Percentiles rank a stretch among this genome's conserved stretches.
Evolutionary conservation across 768 basidiomycete genomes (phyloP).

Genomic region (Naematelia encephala): DNA sequence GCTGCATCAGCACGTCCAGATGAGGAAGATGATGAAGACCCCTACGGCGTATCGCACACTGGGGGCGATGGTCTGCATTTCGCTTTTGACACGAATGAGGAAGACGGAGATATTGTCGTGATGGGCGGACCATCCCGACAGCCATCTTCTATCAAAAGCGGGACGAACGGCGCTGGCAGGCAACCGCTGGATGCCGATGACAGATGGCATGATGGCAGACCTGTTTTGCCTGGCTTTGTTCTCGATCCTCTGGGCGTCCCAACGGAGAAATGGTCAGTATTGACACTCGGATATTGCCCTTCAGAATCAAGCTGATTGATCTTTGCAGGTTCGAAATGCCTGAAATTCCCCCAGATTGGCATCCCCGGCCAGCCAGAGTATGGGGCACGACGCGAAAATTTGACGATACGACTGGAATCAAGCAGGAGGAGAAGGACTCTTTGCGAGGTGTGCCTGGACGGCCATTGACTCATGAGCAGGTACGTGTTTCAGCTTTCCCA

Average conservation of each 20-base stretch:
- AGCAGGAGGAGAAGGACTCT: conserved; percentile 31
- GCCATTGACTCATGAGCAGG: conserved; percentile 70
- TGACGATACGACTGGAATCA: conserved; percentile 33
- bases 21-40: conserved; percentile 89
- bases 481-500: conserved; percentile 49
- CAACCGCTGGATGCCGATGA: conserved; percentile 20
- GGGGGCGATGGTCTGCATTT: conserved; percentile 19
- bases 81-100: conserved; percentile 56
- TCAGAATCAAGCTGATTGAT: conserved; percentile 5
- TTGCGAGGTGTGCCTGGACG: conserved; percentile 53
- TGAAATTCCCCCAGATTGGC: conserved; percentile 78
- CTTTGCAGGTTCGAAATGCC: conserved; percentile 72
- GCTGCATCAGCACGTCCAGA: conserved; percentile 4
- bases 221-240: conserved; percentile 71
- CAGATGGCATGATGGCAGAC: conserved; percentile 70
- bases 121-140: conserved; percentile 27
- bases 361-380: conserved; percentile 72
- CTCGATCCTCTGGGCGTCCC: conserved; percentile 54
- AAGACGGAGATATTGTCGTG: conserved; percentile 59
- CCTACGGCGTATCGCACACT: conserved; percentile 18
- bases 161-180: not conserved
- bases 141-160: not conserved
- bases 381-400: conserved; percentile 57
- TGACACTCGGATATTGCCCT: conserved; percentile 2
- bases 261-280: conserved; percentile 50